phyloP scores from a whole-genome alignment of 2,329 filamentous ascomycete species.

The Tolypocladium sp. region DNA sequence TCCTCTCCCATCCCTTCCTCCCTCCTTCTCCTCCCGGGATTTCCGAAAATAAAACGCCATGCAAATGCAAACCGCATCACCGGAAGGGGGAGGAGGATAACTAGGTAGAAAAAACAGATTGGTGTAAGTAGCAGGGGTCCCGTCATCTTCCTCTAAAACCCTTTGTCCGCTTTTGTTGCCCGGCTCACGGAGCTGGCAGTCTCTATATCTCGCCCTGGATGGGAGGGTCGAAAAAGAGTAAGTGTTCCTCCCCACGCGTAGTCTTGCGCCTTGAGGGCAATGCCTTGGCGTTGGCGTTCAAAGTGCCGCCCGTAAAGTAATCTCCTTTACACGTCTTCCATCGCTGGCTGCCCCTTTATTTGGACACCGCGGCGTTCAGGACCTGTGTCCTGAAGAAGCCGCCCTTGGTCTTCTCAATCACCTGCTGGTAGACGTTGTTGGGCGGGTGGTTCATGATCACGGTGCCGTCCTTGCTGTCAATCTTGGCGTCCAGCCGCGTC shows the following conservation, averaged over 20 bases:
- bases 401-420: slow-evolving; percentile 98
- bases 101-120: slow-evolving; percentile 7
- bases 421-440: slow-evolving; percentile 97
- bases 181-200: neutral
- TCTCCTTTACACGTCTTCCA: neutral
- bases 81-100: slow-evolving; percentile 13
- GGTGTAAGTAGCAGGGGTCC: neutral
- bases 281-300: neutral
- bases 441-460: slow-evolving; percentile 99
- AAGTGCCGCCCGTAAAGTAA: neutral
- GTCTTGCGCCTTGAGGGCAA: neutral
- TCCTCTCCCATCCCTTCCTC: slow-evolving; percentile 10
- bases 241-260: neutral
- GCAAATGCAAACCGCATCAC: slow-evolving; percentile 31
- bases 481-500: slow-evolving; percentile 95
- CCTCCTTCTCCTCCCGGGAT: slow-evolving; percentile 13
- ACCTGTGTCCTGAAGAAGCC: slow-evolving; percentile 98
- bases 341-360: slow-evolving; percentile 22
- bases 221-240: neutral
- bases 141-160: neutral
- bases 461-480: slow-evolving; percentile 97
- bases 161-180: neutral
- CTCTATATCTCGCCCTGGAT: neutral
- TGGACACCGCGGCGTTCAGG: slow-evolving; percentile 58
- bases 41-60: slow-evolving; percentile 20